Evolutionary conservation across 768 basidiomycete species (phyloP), one percentile per base, ranked within the genome.

Genomic region (Boletus barrowsii): DNA sequence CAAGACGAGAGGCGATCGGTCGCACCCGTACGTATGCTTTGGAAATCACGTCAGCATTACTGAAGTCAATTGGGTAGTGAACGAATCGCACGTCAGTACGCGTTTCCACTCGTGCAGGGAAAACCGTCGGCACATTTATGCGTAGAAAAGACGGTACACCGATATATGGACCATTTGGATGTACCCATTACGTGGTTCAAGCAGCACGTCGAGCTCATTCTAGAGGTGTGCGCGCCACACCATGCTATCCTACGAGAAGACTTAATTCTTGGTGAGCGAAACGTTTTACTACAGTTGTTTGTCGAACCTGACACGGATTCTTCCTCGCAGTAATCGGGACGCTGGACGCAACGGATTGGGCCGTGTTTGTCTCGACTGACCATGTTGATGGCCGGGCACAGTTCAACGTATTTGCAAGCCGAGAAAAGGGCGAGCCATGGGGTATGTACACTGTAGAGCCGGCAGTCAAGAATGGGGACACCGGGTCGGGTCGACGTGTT

Each of bases 131-230:
- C 90, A 1, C 78, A 83, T 55, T 62, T 93, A 54, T 84, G 81
- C 57, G 79, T 87, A 3, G 90, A 92, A 64, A 76, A 82, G 40
- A 86, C 84, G 29, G 74, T 83, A 56, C 88, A 88, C 67, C 78
- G 76, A 17, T 90, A 86, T 60, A 75, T 90, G 56, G 79, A 84
- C 51, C 76, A 78, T 39, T 60, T 88, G 43, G 79, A 82, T 7
- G 79, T 83, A 10, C 82, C 89, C 0, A 85, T 82, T 62, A 78
- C 73, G 54, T 93, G 90, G 87, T 87, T 93, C 69, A 80, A 79
- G 53, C 76, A 79, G 5, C 86, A 92, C 59, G 80, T 83, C 24
- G 79, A 88, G 53, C 64, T 73, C 20, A 83, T 93, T 58, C 61
- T 90, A 71, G 66, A 79, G 41, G 67, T 79, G 17, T 90, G 80